Evolutionary conservation across 1,139 yeast species (phyloP), one percentile per base, ranked within the genome.

Genomic region (Taiozyma sp.): DNA sequence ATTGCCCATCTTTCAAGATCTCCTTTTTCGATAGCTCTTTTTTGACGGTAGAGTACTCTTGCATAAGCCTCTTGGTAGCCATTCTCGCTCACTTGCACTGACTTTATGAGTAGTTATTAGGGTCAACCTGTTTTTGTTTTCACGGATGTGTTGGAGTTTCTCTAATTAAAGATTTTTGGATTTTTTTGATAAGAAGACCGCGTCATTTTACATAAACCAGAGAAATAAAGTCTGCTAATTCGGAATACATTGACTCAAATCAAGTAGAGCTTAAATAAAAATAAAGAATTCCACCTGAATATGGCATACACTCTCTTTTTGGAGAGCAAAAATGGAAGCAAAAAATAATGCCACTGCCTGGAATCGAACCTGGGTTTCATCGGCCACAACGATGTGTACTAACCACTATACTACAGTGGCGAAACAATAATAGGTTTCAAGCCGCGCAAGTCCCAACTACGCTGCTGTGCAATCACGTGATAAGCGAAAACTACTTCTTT

Each of bases 301-400:
- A 24, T 24, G 3, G 19, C 19, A 19, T 19, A 19, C 19, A 19
- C 19, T 19, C 19, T 19, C 19, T 19, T 19, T 19, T 19, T 19
- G 19, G 19, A 19, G 19, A 2, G 2, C 19, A 19, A 19, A 3
- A 19, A 19, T 19, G 2, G 3, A 19, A 19, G 19, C 2, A 55
- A 51, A 49, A 42, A 53, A 45, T 51, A 54, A 50, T 68, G 71
- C 72, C 70, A 66, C 61, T 60, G 63, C 71, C 72, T 60, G 68
- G 70, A 68, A 68, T 67, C 70, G 70, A 68, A 68, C 71, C 70
- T 67, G 72, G 71, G 72, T 68, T 63, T 68, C 65, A 60, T 64
- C 71, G 66, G 71, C 70, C 73, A 70, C 74, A 70, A 70, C 68
- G 73, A 67, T 62, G 68, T 70, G 74, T 70, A 69, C 73, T 70